These are phyloP conservation scores for Turritis glabra DNA, from an alignment of 345 rosid genomes.

Conservation along the genomic window DNA sequence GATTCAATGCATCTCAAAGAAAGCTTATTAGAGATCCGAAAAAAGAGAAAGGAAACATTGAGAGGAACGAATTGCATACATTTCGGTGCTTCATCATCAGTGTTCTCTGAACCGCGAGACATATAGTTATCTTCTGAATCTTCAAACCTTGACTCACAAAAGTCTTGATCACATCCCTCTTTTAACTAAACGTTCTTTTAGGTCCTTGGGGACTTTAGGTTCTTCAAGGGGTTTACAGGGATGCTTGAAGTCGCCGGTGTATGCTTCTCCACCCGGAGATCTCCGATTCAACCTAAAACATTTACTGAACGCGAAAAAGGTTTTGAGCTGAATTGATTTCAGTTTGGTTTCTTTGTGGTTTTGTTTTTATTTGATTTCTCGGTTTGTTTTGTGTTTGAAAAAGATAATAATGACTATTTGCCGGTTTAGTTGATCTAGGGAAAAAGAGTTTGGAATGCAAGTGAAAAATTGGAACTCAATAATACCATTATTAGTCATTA, in stretches of 20 bases:
- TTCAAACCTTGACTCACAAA: conserved; percentile 31
- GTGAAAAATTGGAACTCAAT: not conserved
- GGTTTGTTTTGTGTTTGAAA: too few species aligned
- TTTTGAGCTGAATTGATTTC: not conserved
- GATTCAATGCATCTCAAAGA: not conserved
- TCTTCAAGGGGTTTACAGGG: conserved; percentile 37
- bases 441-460: not conserved
- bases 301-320: not conserved
- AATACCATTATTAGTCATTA: not conserved
- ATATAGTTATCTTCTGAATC: conserved; percentile 46
- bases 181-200: conserved; percentile 48
- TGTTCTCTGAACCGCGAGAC: conserved; percentile 38
- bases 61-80: conserved; percentile 51
- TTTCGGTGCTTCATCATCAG: conserved; percentile 33
- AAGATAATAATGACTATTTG: too few species aligned
- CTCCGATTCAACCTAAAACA: conserved; percentile 5
- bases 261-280: not conserved
- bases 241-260: conserved; percentile 23
- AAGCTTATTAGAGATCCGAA: not conserved
- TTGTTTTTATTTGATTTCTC: not conserved
- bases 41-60: not conserved
- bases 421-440: not conserved
- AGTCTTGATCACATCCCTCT: conserved; percentile 38
- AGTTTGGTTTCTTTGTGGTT: not conserved
- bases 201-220: conserved; percentile 42